Evolutionary conservation across 176 grass and related monocot genomes (phyloP).

Genomic region (Oryza rufipogon): DNA sequence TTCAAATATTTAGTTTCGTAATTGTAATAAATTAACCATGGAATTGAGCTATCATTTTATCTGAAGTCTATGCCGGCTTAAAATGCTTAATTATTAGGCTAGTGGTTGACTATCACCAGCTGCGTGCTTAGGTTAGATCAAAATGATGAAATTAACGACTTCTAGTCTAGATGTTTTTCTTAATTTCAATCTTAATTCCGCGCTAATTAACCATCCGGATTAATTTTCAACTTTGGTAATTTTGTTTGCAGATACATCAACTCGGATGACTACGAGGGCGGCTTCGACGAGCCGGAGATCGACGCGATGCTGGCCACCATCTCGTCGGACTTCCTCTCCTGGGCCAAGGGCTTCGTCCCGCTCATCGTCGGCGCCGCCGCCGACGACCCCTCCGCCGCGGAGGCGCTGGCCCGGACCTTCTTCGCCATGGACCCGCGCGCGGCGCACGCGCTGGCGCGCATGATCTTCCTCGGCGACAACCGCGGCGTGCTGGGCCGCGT

Average conservation of each 20-base stretch:
- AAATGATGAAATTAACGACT: no score
- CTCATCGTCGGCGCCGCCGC: slow-evolving; percentile 30
- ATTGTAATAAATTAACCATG: no score
- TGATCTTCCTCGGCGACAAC: slow-evolving; percentile 73
- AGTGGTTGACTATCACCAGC: no score
- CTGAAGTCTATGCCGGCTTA: no score
- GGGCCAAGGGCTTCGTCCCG: slow-evolving; percentile 57
- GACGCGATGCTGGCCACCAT: slow-evolving; percentile 55
- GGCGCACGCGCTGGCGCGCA: slow-evolving; percentile 51
- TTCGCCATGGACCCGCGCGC: slow-evolving; percentile 63
- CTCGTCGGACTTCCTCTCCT: slow-evolving; percentile 55
- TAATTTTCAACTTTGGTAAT: no score
- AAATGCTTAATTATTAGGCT: no score
- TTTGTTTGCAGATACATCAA: slow-evolving; percentile 61
- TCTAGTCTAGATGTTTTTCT: no score
- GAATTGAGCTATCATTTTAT: no score
- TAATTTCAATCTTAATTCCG: no score
- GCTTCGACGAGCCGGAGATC: slow-evolving; percentile 55
- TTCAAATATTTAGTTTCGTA: no score
- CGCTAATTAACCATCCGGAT: no score
- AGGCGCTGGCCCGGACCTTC: slow-evolving; percentile 55
- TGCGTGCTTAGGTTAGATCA: no score
- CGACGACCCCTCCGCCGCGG: neutral
- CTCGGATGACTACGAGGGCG: slow-evolving; percentile 76
- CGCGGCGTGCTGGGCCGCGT: slow-evolving; percentile 51